Conservation (phyloP, 306 rosid genomes). For the Dalbergia cultrata region DNA sequence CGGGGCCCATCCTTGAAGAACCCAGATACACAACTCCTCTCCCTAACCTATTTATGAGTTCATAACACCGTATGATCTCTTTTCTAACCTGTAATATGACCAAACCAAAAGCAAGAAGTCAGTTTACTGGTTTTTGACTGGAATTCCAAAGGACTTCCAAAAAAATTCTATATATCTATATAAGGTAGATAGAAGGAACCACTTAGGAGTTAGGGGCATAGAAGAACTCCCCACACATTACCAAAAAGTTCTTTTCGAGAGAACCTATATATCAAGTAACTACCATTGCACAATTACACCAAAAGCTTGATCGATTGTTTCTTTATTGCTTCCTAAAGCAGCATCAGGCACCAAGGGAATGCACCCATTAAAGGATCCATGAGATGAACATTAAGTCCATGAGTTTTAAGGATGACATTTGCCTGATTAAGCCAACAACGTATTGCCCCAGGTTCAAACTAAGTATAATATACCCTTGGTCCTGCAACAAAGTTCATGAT, state of each 20-base stretch:
- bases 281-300: constrained; percentile 2
- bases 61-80: constrained; percentile 87
- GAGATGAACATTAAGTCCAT: background rate
- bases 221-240: background rate
- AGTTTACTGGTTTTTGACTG: constrained; percentile 30
- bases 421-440: constrained; percentile 11
- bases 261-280: background rate
- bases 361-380: background rate
- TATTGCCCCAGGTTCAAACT: constrained; percentile 6
- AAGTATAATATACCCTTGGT: constrained; percentile 7
- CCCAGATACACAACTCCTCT: constrained; percentile 91
- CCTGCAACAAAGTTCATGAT: constrained; percentile 3
- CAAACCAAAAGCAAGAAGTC: background rate
- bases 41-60: constrained; percentile 80
- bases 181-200: background rate
- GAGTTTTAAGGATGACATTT: background rate
- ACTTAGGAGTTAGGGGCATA: background rate
- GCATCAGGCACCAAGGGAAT: constrained; percentile 15
- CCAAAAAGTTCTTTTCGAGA: background rate
- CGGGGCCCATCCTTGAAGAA: constrained; percentile 83
- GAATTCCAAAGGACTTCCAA: constrained; percentile 18
- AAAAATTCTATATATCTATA: constrained; percentile 3
- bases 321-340: background rate
- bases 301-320: constrained; percentile 9
- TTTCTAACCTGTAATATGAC: constrained; percentile 67